Base-by-base conservation (phyloP, 2,329 filamentous ascomycete genomes). In the Aspergillus viridinutans region DNA sequence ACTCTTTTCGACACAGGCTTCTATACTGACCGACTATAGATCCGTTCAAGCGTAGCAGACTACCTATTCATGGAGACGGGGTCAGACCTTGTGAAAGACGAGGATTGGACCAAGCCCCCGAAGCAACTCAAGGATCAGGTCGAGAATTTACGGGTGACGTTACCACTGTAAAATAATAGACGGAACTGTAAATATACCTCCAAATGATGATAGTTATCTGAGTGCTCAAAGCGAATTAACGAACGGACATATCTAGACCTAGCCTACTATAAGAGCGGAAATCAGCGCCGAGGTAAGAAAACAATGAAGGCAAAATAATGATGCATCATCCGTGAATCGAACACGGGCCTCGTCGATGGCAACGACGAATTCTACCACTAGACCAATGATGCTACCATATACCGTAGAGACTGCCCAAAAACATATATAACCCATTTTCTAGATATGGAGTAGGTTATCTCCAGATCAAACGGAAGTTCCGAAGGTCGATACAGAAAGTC, bases 291-390 rank as follows among this genome's bases (percentile, higher is more conserved):
- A 29, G n/a, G n/a, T n/a, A n/a, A n/a, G n/a, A n/a, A n/a, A n/a
- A n/a, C n/a, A n/a, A n/a, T n/a, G n/a, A n/a, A n/a, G n/a, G n/a
- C n/a, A n/a, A n/a, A n/a, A n/a, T n/a, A n/a, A n/a, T n/a, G n/a
- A n/a, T n/a, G 73, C 74, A 75, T 75, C 73, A 73, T 75, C 74
- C 74, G 74, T 73, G 74, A 76, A 76, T 76, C 73, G 74, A 76
- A 76, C 74, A 73, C 73, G 74, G 73, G 73, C 72, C 74, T 75
- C 73, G 67, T 76, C 74, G 74, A 76, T 75, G 72, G 72, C 72
- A 74, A 74, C 72, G 72, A 74, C 67, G 72, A 74, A 74, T 74
- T 74, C 72, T 75, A 75, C 72, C 72, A 75, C 72, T 75, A 75
- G 72, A 74, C 72, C 72, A 75, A 74, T 72, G 70, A 74, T 74